Percentiles rank a stretch among this genome's conserved stretches.
Conservation (phyloP, 2,329 filamentous ascomycete species). For the Peltaster fructicola region DNA sequence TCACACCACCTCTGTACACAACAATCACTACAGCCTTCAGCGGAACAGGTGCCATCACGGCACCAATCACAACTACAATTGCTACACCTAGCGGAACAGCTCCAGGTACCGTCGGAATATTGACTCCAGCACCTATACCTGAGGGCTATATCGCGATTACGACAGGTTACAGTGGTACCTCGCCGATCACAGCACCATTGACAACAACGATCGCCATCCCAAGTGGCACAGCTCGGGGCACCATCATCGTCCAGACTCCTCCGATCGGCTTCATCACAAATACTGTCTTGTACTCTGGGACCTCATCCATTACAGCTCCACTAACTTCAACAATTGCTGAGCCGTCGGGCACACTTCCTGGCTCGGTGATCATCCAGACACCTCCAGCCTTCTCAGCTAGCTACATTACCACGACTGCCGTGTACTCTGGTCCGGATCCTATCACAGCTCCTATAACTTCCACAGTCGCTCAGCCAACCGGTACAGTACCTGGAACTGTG, state of each 20-base stretch:
- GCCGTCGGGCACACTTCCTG: slow-evolving; percentile 1
- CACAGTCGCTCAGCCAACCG: slow-evolving; percentile 1
- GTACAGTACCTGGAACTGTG: slow-evolving; percentile 1
- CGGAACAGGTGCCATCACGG: slow-evolving; percentile 1
- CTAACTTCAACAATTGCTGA: slow-evolving; percentile 2
- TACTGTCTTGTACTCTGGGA: slow-evolving; percentile 4
- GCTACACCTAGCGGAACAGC: slow-evolving; percentile 3
- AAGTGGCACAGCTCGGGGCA: slow-evolving; percentile 3
- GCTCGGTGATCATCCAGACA: too few species aligned
- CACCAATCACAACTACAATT: slow-evolving; percentile 3
- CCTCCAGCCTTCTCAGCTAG: too few species aligned
- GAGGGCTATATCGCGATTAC: too few species aligned
- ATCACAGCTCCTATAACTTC: slow-evolving; percentile 3
- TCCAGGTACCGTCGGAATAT: slow-evolving; percentile 4
- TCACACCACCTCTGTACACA: slow-evolving; percentile 1
- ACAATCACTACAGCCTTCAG: slow-evolving; percentile 2
- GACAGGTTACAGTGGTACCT: slow-evolving; percentile 2
- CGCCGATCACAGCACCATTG: slow-evolving; percentile 2
- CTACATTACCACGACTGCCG: too few species aligned
- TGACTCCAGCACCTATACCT: too few species aligned
- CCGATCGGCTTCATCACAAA: slow-evolving; percentile 3
- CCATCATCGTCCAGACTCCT: slow-evolving; percentile 1
- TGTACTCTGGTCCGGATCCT: slow-evolving; percentile 2
- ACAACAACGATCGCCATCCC: slow-evolving; percentile 4
- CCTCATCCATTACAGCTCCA: slow-evolving; percentile 1